Base-by-base conservation (phyloP, 257 asterid genomes). In the Nicotiana noctiflora region DNA sequence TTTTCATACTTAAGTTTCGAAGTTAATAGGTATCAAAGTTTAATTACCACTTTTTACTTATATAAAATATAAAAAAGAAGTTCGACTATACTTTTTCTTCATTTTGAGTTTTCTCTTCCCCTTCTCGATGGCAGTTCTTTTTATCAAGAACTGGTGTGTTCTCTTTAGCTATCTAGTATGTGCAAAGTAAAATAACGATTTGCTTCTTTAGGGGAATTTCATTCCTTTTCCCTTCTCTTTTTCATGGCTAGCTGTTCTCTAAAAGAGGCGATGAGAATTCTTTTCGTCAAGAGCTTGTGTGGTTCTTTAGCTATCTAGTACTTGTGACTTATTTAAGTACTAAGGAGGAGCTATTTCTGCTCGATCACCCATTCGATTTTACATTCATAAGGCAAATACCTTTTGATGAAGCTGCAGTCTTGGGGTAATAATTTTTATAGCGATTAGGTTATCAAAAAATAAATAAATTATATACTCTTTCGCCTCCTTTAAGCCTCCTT, bases 321-420 rank as follows among this genome's bases (percentile, higher is more conserved):
- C 34, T 44, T 70, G 77, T 6, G 46, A 40, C 77, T 19, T 23
- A 46, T 72, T 46, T 72, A 72, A 72, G 13, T 59, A 49, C 61
- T 15, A 23, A 49, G 1, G 61, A 23, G n/a, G 61, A 14, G 61
- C 61, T 46, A 70, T 15, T 74, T 25, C 40, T 49, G 23, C 40
- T 74, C 25, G 61, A 49, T 49, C 78, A 23, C 34, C 61, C 61
- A 8, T 49, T 23, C 15, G 25, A 49, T 13, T 49, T 49, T 49
- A 49, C 60, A 49, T 49, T 49, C 44, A 74, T 3, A 23, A 74
- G 78, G 60, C 32, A 5, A 72, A 13, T 61, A 49, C 61, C 61
- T 74, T 74, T 74, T 14, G 8, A 49, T 74, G 78, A 72, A 46
- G 61, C 78, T 23, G 61, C 60, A 72, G 78, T 7, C 61, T 46